Conservation (phyloP, 2,329 filamentous ascomycete species). For the Sporothrix euskadiensis region DNA sequence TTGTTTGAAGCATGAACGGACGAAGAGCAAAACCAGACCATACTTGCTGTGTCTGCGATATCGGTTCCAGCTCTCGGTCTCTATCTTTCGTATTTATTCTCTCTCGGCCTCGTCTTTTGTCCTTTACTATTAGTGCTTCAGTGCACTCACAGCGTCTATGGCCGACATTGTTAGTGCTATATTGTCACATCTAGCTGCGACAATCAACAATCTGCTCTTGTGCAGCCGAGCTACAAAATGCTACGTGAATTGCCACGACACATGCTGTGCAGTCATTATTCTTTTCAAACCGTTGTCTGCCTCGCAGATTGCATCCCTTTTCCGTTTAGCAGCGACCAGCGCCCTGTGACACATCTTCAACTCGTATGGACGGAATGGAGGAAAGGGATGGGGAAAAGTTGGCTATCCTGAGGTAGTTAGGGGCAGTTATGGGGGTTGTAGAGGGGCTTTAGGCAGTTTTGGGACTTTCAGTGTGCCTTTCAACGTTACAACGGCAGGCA, state of each 20-base stretch:
- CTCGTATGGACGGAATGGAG: background rate
- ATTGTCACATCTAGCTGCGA: background rate
- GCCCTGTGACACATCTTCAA: background rate
- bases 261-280: background rate
- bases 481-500: slow-evolving; percentile 1
- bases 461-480: background rate
- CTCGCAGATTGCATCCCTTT: background rate
- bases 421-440: background rate
- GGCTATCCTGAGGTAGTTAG: background rate
- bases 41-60: no score
- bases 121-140: no score
- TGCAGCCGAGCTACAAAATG: background rate
- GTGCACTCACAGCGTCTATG: background rate
- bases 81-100: no score
- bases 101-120: no score
- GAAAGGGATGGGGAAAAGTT: background rate
- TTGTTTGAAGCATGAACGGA: no score
- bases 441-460: background rate
- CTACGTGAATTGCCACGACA: background rate
- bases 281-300: background rate
- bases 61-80: background rate
- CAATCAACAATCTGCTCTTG: background rate
- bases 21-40: no score
- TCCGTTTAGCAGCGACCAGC: background rate
- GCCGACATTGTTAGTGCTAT: background rate